These are phyloP conservation scores for Acephala macrosclerotiorum DNA, from an alignment of 2,329 filamentous ascomycete species.

Conservation along the genomic window DNA sequence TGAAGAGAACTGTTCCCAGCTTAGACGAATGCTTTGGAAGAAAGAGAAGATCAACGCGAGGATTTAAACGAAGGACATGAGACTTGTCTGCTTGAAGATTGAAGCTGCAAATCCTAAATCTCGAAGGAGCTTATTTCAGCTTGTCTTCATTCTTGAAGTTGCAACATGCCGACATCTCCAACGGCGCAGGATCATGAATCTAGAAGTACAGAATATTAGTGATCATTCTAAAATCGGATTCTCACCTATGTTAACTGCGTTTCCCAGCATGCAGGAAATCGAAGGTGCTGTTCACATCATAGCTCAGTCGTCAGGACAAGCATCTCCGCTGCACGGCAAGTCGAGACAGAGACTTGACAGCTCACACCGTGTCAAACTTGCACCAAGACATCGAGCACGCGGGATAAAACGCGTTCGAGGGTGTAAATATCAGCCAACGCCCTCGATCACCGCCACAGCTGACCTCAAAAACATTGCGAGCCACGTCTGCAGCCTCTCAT, in stretches of 20 bases:
- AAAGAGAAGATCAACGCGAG: slow-evolving; percentile 12
- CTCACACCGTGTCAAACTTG: not conserved
- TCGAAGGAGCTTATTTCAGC: slow-evolving; percentile 1
- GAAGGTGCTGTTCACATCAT: not conserved
- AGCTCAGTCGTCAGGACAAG: not conserved
- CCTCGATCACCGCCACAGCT: not conserved
- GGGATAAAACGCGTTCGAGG: not conserved
- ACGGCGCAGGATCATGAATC: not conserved
- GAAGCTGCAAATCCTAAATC: not conserved
- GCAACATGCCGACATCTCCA: too few species aligned
- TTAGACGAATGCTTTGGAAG: not conserved
- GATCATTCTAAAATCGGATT: not conserved
- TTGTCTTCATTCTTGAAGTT: not conserved
- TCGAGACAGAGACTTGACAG: not conserved
- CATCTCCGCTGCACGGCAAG: slow-evolving; percentile 5
- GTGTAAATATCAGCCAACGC: not conserved
- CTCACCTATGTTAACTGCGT: too few species aligned
- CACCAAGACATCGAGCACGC: not conserved
- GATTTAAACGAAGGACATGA: slow-evolving; percentile 3
- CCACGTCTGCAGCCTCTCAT: too few species aligned
- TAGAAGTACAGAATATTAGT: not conserved
- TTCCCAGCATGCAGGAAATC: too few species aligned
- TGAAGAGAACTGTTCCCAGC: not conserved
- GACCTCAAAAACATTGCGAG: not conserved
- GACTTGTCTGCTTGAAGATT: not conserved